phyloP scores from a whole-genome alignment of 2,329 filamentous ascomycete genomes.

The Juglanconis sp. region DNA sequence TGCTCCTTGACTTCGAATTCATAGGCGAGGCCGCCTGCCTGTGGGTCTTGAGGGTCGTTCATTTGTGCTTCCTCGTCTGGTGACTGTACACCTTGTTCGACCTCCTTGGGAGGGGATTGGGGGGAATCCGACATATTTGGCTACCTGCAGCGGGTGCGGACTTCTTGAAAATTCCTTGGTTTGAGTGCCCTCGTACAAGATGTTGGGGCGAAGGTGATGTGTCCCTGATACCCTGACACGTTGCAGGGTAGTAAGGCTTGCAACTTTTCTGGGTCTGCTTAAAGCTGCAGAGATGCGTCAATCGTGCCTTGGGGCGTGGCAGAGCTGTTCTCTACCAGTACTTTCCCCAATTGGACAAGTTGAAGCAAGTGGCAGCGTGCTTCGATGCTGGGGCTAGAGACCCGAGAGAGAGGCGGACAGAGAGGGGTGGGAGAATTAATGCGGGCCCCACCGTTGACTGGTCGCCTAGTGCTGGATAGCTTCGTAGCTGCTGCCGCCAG shows the following conservation, averaged over 20 bases:
- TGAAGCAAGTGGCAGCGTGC: slow-evolving; percentile 10
- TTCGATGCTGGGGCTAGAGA: slow-evolving; percentile 1
- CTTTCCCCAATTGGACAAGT: slow-evolving; percentile 25
- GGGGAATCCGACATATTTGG: slow-evolving; percentile 88
- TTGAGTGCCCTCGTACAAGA: slow-evolving; percentile 53
- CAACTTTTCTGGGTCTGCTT: slow-evolving; percentile 43
- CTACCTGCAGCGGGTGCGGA: slow-evolving; percentile 64
- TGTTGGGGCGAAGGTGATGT: slow-evolving; percentile 54
- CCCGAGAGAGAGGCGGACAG: slow-evolving; percentile 20
- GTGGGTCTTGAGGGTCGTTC: slow-evolving; percentile 80
- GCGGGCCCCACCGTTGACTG: slow-evolving; percentile 32
- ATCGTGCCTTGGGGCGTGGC: slow-evolving; percentile 35
- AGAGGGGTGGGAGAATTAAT: slow-evolving; percentile 32
- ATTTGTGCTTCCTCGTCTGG: slow-evolving; percentile 92
- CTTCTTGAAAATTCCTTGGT: slow-evolving; percentile 58
- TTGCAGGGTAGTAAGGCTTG: slow-evolving; percentile 56
- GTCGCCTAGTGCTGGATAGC: slow-evolving; percentile 25
- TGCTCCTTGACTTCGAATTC: slow-evolving; percentile 99
- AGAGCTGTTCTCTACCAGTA: slow-evolving; percentile 29
- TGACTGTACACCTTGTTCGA: slow-evolving; percentile 90
- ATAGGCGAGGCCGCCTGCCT: slow-evolving; percentile 71
- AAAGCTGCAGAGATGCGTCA: slow-evolving; percentile 55
- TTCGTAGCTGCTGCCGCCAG: slow-evolving; percentile 23
- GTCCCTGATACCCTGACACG: slow-evolving; percentile 52
- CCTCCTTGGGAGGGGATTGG: slow-evolving; percentile 89